phyloP scores from a whole-genome alignment of 1,139 yeast genomes.

The Candida sp. region DNA sequence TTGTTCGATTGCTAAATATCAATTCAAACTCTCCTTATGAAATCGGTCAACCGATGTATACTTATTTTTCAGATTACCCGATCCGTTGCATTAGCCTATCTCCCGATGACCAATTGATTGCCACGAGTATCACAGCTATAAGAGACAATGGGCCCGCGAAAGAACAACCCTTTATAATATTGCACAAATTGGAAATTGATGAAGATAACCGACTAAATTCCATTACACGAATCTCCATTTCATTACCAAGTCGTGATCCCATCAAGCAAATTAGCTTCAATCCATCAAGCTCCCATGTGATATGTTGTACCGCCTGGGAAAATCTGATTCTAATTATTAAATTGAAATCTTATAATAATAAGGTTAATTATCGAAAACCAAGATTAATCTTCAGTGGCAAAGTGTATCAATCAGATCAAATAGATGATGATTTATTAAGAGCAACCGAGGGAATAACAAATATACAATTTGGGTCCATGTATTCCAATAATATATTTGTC shows the following conservation, averaged over 20 bases:
- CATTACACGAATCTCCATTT: conserved; percentile 64
- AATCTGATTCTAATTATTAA: conserved; percentile 75
- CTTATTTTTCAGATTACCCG: conserved; percentile 69
- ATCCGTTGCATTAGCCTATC: conserved; percentile 76
- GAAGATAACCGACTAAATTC: conserved; percentile 20
- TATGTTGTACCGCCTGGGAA: conserved; percentile 85
- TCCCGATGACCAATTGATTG: conserved; percentile 60
- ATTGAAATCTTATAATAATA: conserved; percentile 36
- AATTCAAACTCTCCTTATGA: conserved; percentile 27
- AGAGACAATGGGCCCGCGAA: conserved; percentile 65
- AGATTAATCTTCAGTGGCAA: conserved; percentile 40
- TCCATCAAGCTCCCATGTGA: conserved; percentile 60
- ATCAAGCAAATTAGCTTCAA: conserved; percentile 73
- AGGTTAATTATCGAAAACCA: conserved; percentile 50
- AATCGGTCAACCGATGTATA: conserved; percentile 63
- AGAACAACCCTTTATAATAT: conserved; percentile 77
- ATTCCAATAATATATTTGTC: conserved; percentile 32
- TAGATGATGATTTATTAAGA: conserved; percentile 37
- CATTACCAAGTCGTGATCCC: conserved; percentile 85
- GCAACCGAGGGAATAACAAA: conserved; percentile 91
- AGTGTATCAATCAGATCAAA: conserved; percentile 12
- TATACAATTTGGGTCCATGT: conserved; percentile 50
- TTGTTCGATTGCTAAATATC: conserved; percentile 62
- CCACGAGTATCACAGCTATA: conserved; percentile 75
- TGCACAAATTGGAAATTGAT: conserved; percentile 46